Base-by-base conservation (phyloP, 495 filamentous ascomycete species). In the Penicillium angulare region DNA sequence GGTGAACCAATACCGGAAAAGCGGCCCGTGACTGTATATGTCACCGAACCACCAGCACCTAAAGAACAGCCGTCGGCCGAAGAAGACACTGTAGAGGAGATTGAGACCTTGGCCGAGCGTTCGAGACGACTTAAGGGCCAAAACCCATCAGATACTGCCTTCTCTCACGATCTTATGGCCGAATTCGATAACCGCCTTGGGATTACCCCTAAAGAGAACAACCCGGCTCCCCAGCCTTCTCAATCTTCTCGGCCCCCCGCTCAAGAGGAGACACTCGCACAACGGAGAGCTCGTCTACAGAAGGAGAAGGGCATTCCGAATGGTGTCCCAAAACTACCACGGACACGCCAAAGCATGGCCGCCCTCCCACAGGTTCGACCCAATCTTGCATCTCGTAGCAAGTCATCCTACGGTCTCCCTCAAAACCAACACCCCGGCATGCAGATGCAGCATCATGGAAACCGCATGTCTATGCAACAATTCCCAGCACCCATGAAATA, bases 201-300 rank as follows among this genome's bases (percentile, higher is more conserved):
- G 13, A 49, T 47, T n/a, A 43, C 43, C 2, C 53, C 52, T 1
- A 58, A 59, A 12, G 55, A 50, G 16, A 52, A 29, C 16, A 39
- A 50, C 15, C 52, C 50, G 33, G 47, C 49, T 26, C 50, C 73
- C 0, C 39, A 55, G 23, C 3, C 47, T 15, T 23, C 38, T 8
- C 20, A 39, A 35, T 43, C 32, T 7, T 16, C 44, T 34, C 32
- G 47, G 31, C 34, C 17, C 12, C 18, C 18, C 18, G 40, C 22
- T 5, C 87, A 83, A 49, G 89, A 96, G 53, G 92, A 98, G 64
- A 96, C 92, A 0, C 79, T 98, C 2, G 93, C 85, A 10, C 90
- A 97, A 62, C 84, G 92, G 7, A 85, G 90, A 3, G 82, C 77
- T 50, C 83, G 93, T 12, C 78, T 98, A 1, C 88, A 91, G 65